Evolutionary conservation across 2,329 filamentous ascomycete species (phyloP).

Genomic region (Leptodontidium sp.): DNA sequence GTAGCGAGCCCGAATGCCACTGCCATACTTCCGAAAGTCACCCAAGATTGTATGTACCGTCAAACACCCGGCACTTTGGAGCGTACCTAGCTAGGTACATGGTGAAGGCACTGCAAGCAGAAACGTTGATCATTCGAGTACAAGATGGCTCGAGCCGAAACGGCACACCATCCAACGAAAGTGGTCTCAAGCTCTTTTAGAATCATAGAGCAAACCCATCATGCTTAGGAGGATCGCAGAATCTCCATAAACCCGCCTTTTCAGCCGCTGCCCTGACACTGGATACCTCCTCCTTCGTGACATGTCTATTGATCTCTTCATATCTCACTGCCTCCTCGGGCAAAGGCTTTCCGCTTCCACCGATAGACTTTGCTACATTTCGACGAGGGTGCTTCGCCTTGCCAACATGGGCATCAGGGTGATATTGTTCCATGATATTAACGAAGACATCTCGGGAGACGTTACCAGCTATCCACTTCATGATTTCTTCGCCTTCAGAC

Average conservation of each 20-base stretch:
- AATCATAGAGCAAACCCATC: conserved; percentile 37
- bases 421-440: conserved; percentile 91
- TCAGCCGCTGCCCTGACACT: conserved; percentile 72
- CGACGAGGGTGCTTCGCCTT: conserved; percentile 61
- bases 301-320: conserved; percentile 78
- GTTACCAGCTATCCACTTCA: conserved; percentile 77
- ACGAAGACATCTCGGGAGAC: conserved; percentile 80
- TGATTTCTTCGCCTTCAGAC: conserved; percentile 76
- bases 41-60: too few relatives aligned
- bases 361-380: conserved; percentile 44
- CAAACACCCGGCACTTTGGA: too few relatives aligned
- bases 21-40: too few relatives aligned
- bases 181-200: neutral
- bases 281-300: conserved; percentile 70
- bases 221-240: conserved; percentile 65
- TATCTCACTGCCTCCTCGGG: conserved; percentile 64
- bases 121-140: too few relatives aligned
- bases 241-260: conserved; percentile 78
- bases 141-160: too few relatives aligned
- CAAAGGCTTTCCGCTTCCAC: conserved; percentile 24
- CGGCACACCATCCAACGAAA: too few relatives aligned
- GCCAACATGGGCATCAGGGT: conserved; percentile 81
- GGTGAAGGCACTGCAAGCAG: too few relatives aligned
- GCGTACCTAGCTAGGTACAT: too few relatives aligned
- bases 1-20: too few relatives aligned